Percentiles rank a stretch among this genome's conserved stretches.
Conservation (phyloP, 768 basidiomycete genomes). For the Clathrus columnatus region DNA sequence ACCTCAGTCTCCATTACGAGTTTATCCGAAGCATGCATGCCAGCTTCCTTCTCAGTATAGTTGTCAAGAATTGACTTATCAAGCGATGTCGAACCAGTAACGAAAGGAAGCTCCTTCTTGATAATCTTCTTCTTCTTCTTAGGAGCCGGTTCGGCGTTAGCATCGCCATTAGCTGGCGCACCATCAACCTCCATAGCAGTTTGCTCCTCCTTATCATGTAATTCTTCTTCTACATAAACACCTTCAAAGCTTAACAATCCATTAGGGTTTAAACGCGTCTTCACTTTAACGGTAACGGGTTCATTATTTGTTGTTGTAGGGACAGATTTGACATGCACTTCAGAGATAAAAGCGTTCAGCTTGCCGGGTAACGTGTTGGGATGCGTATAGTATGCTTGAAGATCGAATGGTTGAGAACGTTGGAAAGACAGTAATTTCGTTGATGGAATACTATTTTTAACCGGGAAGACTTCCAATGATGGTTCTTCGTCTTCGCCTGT, state of each 20-base stretch:
- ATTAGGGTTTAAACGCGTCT: constrained; percentile 79
- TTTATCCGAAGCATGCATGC: constrained; percentile 89
- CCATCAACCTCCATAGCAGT: constrained; percentile 61
- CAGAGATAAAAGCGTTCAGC: constrained; percentile 79
- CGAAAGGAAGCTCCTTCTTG: constrained; percentile 76
- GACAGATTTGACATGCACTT: constrained; percentile 77
- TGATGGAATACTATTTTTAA: constrained; percentile 78
- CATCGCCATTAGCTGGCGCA: constrained; percentile 31
- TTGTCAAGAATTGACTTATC: constrained; percentile 56
- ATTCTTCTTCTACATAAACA: constrained; percentile 71
- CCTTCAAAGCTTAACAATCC: constrained; percentile 81
- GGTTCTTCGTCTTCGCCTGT: constrained; percentile 72
- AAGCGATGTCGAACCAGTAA: constrained; percentile 54
- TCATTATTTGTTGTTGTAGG: constrained; percentile 56
- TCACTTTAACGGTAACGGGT: constrained; percentile 77
- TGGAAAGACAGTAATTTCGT: constrained; percentile 96
- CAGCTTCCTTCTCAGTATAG: constrained; percentile 71
- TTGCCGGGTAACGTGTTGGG: constrained; percentile 61
- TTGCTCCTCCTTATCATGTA: constrained; percentile 63
- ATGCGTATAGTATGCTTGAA: constrained; percentile 80
- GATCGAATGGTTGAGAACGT: constrained; percentile 78
- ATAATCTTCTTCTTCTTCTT: constrained; percentile 83
- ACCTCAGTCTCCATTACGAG: constrained; percentile 98
- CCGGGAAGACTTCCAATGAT: constrained; percentile 84
- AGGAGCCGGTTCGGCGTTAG: constrained; percentile 40